Conservation (phyloP, 2,329 filamentous ascomycete genomes). For the Talaromyces sp. region DNA sequence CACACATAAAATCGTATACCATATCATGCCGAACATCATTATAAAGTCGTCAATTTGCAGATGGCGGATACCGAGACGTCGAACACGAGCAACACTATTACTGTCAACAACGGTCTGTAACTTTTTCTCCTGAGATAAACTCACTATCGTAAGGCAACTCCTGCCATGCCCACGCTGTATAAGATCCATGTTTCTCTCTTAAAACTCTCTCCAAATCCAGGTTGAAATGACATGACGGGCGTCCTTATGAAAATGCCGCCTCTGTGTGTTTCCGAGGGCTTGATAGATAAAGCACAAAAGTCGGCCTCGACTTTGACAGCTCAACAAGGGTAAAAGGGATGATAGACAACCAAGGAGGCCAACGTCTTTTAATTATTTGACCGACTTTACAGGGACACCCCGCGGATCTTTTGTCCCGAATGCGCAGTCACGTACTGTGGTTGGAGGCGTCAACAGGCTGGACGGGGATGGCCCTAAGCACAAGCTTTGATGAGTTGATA, state of each 20-base stretch:
- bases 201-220: slow-evolving; percentile 25
- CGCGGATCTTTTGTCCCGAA: neutral
- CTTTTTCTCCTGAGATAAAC: slow-evolving; percentile 21
- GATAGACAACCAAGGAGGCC: neutral
- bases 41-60: slow-evolving; percentile 54
- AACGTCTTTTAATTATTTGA: neutral
- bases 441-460: neutral
- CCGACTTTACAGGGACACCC: neutral
- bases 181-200: slow-evolving; percentile 38
- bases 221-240: slow-evolving; percentile 2
- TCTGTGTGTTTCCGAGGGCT: neutral
- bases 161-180: slow-evolving; percentile 35
- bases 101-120: slow-evolving; percentile 15
- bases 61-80: slow-evolving; percentile 43
- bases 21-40: slow-evolving; percentile 51
- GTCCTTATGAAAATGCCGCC: neutral
- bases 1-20: slow-evolving; percentile 54
- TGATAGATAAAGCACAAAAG: neutral
- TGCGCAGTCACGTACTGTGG: neutral
- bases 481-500: neutral
- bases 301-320: neutral
- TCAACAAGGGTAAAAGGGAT: neutral
- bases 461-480: neutral
- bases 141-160: slow-evolving; percentile 35
- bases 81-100: slow-evolving; percentile 33